Evolutionary conservation across 2,329 filamentous ascomycete genomes (phyloP).

Genomic region (Colletotrichum theobromicola): DNA sequence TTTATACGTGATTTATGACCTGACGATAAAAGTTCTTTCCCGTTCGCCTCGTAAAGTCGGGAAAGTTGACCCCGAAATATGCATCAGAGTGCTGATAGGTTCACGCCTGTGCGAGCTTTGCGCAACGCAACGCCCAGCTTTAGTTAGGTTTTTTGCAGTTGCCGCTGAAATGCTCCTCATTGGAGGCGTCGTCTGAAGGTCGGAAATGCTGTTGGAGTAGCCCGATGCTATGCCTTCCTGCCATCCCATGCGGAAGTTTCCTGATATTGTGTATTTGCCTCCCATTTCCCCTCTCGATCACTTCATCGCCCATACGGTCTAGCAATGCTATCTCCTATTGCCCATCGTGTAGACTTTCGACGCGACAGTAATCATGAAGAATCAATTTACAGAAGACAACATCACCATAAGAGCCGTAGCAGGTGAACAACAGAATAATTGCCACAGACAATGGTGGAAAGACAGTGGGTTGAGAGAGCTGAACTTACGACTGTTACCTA

Average conservation of each 20-base stretch:
- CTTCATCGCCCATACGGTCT: not conserved
- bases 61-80: not conserved
- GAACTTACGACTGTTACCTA: not conserved
- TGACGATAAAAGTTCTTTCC: not conserved
- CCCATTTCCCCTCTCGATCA: not conserved
- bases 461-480: not conserved
- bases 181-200: not conserved
- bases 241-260: not conserved
- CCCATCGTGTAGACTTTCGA: not conserved
- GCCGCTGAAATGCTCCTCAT: not conserved
- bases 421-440: not conserved
- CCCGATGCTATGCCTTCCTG: not conserved
- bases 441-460: not conserved
- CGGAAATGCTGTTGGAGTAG: not conserved
- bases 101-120: not conserved
- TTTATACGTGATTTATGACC: not conserved
- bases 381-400: not conserved
- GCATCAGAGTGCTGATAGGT: not conserved
- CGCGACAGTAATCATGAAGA: not conserved
- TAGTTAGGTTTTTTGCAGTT: not conserved
- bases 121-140: not conserved
- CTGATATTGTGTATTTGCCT: too few species aligned
- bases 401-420: not conserved
- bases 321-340: not conserved
- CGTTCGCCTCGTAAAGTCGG: not conserved